A percentile compares a stretch with the other conserved stretches of the same genome.
Evolutionary conservation across 208 protist species (phyloP).

Genomic region (Trypanosoma boissoni): DNA sequence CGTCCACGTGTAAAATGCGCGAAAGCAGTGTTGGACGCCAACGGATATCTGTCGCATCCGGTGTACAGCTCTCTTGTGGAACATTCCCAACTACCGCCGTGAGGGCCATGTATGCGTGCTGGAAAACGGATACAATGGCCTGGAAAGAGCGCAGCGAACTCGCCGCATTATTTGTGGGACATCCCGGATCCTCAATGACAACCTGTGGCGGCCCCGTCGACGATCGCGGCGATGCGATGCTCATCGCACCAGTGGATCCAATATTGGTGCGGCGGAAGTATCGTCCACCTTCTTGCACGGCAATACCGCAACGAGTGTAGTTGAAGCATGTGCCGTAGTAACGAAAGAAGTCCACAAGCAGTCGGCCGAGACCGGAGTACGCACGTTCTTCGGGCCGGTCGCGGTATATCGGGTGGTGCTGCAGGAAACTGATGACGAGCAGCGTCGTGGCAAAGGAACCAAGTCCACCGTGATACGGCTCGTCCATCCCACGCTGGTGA

Average conservation of each 20-base stretch:
- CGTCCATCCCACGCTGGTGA: slow-evolving; percentile 88
- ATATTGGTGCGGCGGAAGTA: slow-evolving; percentile 44
- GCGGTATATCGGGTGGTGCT: slow-evolving; percentile 84
- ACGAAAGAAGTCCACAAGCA: slow-evolving; percentile 93
- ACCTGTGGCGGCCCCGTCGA: slow-evolving; percentile 41
- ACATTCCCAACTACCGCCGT: slow-evolving; percentile 37
- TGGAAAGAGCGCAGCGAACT: slow-evolving; percentile 77
- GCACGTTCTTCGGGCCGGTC: slow-evolving; percentile 37
- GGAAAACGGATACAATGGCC: slow-evolving; percentile 65
- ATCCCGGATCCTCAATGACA: slow-evolving; percentile 66
- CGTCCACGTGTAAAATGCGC: slow-evolving; percentile 78
- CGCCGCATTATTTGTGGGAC: slow-evolving; percentile 76
- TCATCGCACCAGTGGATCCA: slow-evolving; percentile 1
- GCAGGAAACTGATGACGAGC: slow-evolving; percentile 91
- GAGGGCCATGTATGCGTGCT: slow-evolving; percentile 65
- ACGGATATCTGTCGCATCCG: slow-evolving; percentile 44
- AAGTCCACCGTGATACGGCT: slow-evolving; percentile 92
- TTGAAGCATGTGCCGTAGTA: slow-evolving; percentile 88
- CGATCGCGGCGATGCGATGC: background rate
- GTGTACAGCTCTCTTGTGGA: slow-evolving; percentile 23
- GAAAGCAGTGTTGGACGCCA: slow-evolving; percentile 78
- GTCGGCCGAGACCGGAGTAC: slow-evolving; percentile 79
- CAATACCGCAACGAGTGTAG: slow-evolving; percentile 78
- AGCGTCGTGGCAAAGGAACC: slow-evolving; percentile 88
- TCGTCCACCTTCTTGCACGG: slow-evolving; percentile 42